Base-by-base conservation (phyloP, 768 basidiomycete genomes). In the Rhizopogon vulgaris region DNA sequence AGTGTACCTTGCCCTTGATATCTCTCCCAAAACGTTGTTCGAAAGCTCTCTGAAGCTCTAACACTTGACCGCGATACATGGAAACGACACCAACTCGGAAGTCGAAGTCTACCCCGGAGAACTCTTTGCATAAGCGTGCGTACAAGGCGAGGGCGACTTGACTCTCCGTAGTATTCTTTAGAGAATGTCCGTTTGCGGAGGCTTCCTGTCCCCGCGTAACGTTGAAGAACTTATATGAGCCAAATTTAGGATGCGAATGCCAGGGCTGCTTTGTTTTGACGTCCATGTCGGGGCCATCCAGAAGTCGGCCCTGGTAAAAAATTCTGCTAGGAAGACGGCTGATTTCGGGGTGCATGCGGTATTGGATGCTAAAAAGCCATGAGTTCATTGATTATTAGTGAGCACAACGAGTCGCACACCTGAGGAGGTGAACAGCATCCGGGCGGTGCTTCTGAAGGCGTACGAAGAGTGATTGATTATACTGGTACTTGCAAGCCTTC, bases 311-410 rank as follows among this genome's bases (percentile, higher is more conserved):
- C 49, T 84, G 71, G 64, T 99, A 99, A 71, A 99, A 99, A 2
- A 93, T 69, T 41, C 75, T 77, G 53, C 94, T 96, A 0, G 96
- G 96, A 15, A 99, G 78, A 47, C 74, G 74, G 56, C 93, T 95
- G 63, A 98, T 97, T 48, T 90, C 85, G 1, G 95, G 95, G 64
- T 99, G 94, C 96, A 99, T 99, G 58, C 96, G 94, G 65, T 99
- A 99, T 71, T 99, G 96, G 38, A 99, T 98, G 59, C 95, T 97
- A 53, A 53, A 30, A 34, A 54, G 22, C 40, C 22, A 18, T 41
- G 46, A 45, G 27, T 48, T 55, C 28, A 22, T 46, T 8, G 12
- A 5, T 10, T 38, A 53, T 11, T 22, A 51, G 27, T 17, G 34
- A 48, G 30, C 50, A n/a, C n/a, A 12, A 37, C 43, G 42, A 9